These are phyloP conservation scores for Penstemon davidsonii DNA, from an alignment of 257 asterid genomes.

Conservation along the genomic window DNA sequence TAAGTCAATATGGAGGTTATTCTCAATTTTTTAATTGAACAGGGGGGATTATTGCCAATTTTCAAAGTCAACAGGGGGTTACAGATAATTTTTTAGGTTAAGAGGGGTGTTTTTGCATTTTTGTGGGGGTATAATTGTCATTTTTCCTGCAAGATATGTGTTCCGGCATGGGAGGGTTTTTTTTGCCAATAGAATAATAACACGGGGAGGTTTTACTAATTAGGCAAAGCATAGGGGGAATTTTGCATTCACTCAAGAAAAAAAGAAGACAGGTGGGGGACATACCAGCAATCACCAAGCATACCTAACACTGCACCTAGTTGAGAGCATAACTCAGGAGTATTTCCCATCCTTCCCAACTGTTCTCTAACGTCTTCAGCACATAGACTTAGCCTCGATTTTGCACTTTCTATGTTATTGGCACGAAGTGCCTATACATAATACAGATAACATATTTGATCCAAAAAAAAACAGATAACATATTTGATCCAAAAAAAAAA, in stretches of 20 bases:
- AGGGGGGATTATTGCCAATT: too few species aligned
- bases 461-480: neutral
- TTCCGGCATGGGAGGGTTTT: neutral
- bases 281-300: conserved; percentile 98
- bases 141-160: too few species aligned
- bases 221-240: neutral
- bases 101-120: too few species aligned
- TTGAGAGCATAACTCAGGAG: conserved; percentile 91
- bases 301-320: conserved; percentile 95
- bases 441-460: conserved; percentile 23
- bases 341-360: conserved; percentile 64
- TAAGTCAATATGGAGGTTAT: too few species aligned
- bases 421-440: conserved; percentile 84
- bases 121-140: too few species aligned
- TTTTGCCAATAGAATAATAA: conserved; percentile 13
- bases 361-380: conserved; percentile 90
- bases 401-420: conserved; percentile 85
- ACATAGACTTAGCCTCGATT: conserved; percentile 79
- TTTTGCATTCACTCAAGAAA: neutral
- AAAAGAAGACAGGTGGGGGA: conserved; percentile 22
- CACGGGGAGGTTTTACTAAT: neutral
- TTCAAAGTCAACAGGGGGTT: too few species aligned
- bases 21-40: too few species aligned
- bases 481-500: neutral
- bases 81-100: too few species aligned